A percentile compares a stretch with the other conserved stretches of the same genome.
Conservation (phyloP, 805 yeast genomes). For the Saturnispora mendoncae region DNA sequence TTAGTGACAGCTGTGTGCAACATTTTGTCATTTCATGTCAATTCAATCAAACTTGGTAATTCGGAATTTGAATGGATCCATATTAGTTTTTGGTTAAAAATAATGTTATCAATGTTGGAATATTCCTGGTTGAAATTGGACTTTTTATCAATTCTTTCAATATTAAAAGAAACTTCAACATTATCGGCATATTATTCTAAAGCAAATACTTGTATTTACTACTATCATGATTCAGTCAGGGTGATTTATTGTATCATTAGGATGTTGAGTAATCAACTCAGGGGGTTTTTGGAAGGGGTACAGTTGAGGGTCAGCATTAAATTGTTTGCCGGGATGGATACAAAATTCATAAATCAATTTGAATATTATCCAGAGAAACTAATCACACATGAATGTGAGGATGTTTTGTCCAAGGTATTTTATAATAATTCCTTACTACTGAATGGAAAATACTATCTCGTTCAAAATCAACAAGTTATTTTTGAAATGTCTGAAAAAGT, state of each 20-base stretch:
- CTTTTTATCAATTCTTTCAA: constrained; percentile 15
- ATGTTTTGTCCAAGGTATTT: neutral
- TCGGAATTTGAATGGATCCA: constrained; percentile 21
- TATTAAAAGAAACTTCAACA: constrained; percentile 14
- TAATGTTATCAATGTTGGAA: constrained; percentile 9
- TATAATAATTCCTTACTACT: neutral
- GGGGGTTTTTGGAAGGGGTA: constrained; percentile 19
- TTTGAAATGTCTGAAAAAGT: constrained; percentile 3
- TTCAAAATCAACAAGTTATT: constrained; percentile 2
- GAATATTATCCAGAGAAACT: neutral
- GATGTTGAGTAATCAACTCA: constrained; percentile 11
- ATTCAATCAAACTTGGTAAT: constrained; percentile 6
- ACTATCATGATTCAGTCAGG: constrained; percentile 10
- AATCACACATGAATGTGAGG: neutral
- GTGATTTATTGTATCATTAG: constrained; percentile 19
- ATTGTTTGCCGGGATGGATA: constrained; percentile 13
- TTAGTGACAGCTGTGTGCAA: constrained; percentile 9
- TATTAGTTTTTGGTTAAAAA: constrained; percentile 20
- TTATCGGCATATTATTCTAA: constrained; percentile 7
- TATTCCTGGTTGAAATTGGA: constrained; percentile 14
- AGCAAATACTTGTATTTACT: constrained; percentile 6
- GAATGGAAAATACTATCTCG: neutral
- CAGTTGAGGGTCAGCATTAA: constrained; percentile 10
- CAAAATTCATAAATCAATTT: neutral
- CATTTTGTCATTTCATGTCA: constrained; percentile 17